Evolutionary conservation across 1,139 yeast genomes (phyloP).

Genomic region (Hyphopichia burtonii): DNA sequence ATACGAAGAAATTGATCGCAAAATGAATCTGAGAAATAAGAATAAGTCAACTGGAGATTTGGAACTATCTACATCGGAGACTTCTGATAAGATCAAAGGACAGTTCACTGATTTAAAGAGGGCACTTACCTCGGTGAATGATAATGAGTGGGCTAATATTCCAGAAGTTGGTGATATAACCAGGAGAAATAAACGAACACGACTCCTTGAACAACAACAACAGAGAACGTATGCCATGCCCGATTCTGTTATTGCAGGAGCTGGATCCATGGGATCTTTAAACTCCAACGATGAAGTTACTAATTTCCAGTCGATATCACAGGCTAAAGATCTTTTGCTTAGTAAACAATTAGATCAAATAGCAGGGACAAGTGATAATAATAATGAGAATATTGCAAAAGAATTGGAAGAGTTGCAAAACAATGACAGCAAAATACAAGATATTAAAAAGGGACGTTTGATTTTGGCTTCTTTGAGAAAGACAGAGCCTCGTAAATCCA

Average conservation of each 20-base stretch:
- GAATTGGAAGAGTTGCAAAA: conserved; percentile 1
- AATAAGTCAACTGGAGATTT: conserved; percentile 17
- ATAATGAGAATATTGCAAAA: conserved; percentile 18
- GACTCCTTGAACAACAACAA: conserved; percentile 62
- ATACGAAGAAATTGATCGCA: conserved; percentile 62
- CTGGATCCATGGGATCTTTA: conserved; percentile 14
- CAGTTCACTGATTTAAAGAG: conserved; percentile 55
- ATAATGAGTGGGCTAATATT: conserved; percentile 73
- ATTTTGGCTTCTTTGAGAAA: conserved; percentile 68
- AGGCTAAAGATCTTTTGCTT: conserved; percentile 53
- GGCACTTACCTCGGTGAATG: conserved; percentile 56
- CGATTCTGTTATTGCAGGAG: conserved; percentile 54
- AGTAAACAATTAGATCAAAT: conserved; percentile 45
- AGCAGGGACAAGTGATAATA: conserved; percentile 2
- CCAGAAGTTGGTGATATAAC: conserved; percentile 94
- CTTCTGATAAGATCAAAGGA: conserved; percentile 22
- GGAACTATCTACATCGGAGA: conserved; percentile 12
- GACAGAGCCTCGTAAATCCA: conserved; percentile 70
- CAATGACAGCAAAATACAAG: conserved; percentile 29
- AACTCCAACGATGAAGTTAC: conserved; percentile 21
- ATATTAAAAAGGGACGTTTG: conserved; percentile 55
- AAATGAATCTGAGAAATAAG: conserved; percentile 39
- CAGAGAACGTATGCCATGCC: conserved; percentile 83
- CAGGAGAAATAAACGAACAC: conserved; percentile 66
- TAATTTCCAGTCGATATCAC: conserved; percentile 49